Evolutionary conservation across 306 rosid genomes (phyloP), one percentile per base, ranked within the genome.

Genomic region (Malus asiatica): DNA sequence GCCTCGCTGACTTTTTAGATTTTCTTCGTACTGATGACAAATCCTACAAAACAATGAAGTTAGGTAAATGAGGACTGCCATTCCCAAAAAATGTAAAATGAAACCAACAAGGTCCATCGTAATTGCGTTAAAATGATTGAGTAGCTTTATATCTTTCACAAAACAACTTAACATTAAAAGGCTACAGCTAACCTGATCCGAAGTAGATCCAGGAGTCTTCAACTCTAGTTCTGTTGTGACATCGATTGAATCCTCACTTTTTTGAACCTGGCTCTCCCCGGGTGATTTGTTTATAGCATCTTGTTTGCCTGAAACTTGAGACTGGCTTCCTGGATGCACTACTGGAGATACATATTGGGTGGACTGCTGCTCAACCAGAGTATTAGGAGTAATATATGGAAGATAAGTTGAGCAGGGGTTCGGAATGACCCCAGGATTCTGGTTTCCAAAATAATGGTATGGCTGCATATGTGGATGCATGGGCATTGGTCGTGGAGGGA

Each of bases 181-280:
- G 25, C 42, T 29, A 69, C 68, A 52, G 33, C 88, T 60, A 58
- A 91, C 98, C 97, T 88, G 93, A 73, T 93, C 93, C 66, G 90
- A 75, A 18, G 89, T 72, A 53, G 87, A 91, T 11, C 97, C 96
- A 20, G 97, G 92, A 68, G 91, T 93, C 83, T 90, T 93, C 87
- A 93, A 77, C 84, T 90, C 94, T 66, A 89, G 84, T 68, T 89
- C 85, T 9, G 96, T 88, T 3, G 86, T 84, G 60, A 93, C 92
- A 77, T 88, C 88, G 66, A 77, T 87, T 19, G 92, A 88, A 62
- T 81, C 90, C 70, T 72, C 85, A 57, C 77, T 60, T 80, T 74
- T 88, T 51, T 82, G 90, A 66, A 53, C 83, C 79, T 77, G 87
- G 81, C 95, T 88, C 81, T 88, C 87, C 75, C 82, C 80, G 3